Evolutionary conservation across 2,329 filamentous ascomycete species (phyloP).

Genomic region (Verticillium dahliae): DNA sequence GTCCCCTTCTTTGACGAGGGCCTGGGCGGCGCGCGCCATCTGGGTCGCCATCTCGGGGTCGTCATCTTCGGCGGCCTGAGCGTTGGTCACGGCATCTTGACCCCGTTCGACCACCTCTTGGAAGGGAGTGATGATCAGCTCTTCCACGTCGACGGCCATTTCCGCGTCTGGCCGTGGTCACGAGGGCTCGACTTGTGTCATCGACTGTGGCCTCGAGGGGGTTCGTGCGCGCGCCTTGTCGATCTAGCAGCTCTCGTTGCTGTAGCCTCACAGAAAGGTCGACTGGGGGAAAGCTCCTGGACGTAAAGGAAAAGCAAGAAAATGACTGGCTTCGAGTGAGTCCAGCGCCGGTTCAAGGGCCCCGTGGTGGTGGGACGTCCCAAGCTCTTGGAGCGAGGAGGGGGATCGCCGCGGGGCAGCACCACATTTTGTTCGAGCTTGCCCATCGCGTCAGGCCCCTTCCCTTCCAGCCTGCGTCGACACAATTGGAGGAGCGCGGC

Average conservation of each 20-base stretch:
- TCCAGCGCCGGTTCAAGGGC: not conserved
- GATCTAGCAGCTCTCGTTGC: not conserved
- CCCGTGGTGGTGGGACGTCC: not conserved
- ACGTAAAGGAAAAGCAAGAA: not conserved
- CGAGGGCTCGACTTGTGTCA: not conserved
- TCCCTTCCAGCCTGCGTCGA: not conserved
- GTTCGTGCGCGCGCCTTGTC: not conserved
- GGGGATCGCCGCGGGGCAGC: not conserved
- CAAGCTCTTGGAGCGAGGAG: not conserved
- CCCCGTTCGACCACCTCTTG: conserved; percentile 30
- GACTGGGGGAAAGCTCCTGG: not conserved
- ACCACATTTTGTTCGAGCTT: not conserved
- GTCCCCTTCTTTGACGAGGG: conserved; percentile 28
- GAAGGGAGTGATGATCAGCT: conserved; percentile 21
- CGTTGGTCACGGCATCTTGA: conserved; percentile 26
- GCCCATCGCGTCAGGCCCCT: not conserved
- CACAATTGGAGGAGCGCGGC: not conserved
- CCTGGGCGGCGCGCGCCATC: conserved; percentile 25
- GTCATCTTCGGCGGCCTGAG: conserved; percentile 17
- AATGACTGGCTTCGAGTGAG: not conserved
- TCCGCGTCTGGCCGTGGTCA: not conserved
- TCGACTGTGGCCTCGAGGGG: not conserved
- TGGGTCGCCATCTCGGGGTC: conserved; percentile 15
- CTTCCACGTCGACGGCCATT: conserved; percentile 10
- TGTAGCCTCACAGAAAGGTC: not conserved